These are phyloP conservation scores for Prillingera fragicola DNA, from an alignment of 1,284 basidiomycete genomes.

Conservation along the genomic window DNA sequence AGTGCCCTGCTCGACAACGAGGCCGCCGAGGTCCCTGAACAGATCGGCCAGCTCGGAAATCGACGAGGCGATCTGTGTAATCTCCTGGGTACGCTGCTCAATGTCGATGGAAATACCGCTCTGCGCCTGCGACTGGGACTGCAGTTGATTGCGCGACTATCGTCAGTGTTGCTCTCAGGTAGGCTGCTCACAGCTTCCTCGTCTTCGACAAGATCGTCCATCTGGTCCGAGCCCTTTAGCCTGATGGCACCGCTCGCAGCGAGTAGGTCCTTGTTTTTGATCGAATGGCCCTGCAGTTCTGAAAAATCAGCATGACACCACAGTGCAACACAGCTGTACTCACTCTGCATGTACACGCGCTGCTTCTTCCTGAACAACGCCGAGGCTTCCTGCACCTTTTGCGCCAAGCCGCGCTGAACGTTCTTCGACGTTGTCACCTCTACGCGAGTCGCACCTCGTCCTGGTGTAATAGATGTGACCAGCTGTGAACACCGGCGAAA, in stretches of 20 bases:
- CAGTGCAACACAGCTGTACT: slow-evolving; percentile 48
- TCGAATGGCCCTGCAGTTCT: slow-evolving; percentile 89
- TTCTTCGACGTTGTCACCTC: slow-evolving; percentile 78
- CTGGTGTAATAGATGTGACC: slow-evolving; percentile 53
- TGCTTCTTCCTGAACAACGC: slow-evolving; percentile 96
- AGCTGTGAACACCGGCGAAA: slow-evolving; percentile 74
- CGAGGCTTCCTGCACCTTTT: slow-evolving; percentile 87
- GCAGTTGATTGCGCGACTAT: slow-evolving; percentile 39
- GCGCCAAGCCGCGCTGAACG: slow-evolving; percentile 92
- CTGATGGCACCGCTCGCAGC: slow-evolving; percentile 71
- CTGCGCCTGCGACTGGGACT: slow-evolving; percentile 47
- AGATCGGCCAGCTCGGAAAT: slow-evolving; percentile 88
- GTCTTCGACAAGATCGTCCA: slow-evolving; percentile 78
- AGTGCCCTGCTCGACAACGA: slow-evolving; percentile 98
- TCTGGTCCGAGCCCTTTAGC: slow-evolving; percentile 69
- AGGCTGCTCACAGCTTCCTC: slow-evolving; percentile 57
- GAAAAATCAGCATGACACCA: slow-evolving; percentile 4
- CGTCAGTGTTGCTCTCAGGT: slow-evolving; percentile 8
- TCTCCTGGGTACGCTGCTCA: slow-evolving; percentile 65
- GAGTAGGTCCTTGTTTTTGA: slow-evolving; percentile 86
- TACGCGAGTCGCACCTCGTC: slow-evolving; percentile 49
- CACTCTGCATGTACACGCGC: slow-evolving; percentile 93
- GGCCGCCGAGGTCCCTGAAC: slow-evolving; percentile 85
- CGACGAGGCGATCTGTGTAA: slow-evolving; percentile 85
- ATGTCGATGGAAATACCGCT: slow-evolving; percentile 53